These are phyloP conservation scores for Gloeostereum incarnatum DNA, from an alignment of 768 basidiomycete genomes.

Conservation along the genomic window DNA sequence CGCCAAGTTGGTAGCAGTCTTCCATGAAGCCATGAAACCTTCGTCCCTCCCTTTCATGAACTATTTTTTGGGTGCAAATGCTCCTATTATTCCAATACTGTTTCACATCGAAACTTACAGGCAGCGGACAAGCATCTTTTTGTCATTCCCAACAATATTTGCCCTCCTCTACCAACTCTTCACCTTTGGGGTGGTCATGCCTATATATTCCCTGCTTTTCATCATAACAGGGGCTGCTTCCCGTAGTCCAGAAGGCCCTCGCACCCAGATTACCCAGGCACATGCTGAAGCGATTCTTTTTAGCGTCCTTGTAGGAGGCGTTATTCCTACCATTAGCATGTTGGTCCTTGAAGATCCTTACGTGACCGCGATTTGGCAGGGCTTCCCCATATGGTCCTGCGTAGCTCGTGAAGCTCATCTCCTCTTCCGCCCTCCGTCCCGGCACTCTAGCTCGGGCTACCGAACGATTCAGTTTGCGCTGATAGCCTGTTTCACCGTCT, in stretches of 20 bases:
- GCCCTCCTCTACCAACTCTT: constrained; percentile 30
- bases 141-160: constrained; percentile 32
- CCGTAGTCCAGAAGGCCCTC: constrained; percentile 7
- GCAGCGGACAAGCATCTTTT: constrained; percentile 18
- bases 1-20: constrained; percentile 37
- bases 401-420: constrained; percentile 30
- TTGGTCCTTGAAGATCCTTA: constrained; percentile 27
- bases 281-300: constrained; percentile 47
- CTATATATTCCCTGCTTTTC: constrained; percentile 40
- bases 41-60: constrained; percentile 19
- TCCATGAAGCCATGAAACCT: constrained; percentile 29
- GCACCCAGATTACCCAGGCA: constrained; percentile 24
- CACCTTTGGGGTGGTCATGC: constrained; percentile 32
- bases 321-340: constrained; percentile 38
- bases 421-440: constrained; percentile 24
- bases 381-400: constrained; percentile 38
- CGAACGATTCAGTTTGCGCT: constrained; percentile 27
- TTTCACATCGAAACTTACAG: constrained; percentile 36
- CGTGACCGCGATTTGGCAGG: constrained; percentile 46
- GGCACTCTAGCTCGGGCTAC: constrained; percentile 24
- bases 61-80: constrained; percentile 25
- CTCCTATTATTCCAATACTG: constrained; percentile 26
- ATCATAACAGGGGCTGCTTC: constrained; percentile 26
- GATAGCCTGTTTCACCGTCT: constrained; percentile 27
- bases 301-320: constrained; percentile 31